Evolutionary conservation across 2,329 filamentous ascomycete species (phyloP), one percentile per base, ranked within the genome.

Genomic region (Botrytis fabae): DNA sequence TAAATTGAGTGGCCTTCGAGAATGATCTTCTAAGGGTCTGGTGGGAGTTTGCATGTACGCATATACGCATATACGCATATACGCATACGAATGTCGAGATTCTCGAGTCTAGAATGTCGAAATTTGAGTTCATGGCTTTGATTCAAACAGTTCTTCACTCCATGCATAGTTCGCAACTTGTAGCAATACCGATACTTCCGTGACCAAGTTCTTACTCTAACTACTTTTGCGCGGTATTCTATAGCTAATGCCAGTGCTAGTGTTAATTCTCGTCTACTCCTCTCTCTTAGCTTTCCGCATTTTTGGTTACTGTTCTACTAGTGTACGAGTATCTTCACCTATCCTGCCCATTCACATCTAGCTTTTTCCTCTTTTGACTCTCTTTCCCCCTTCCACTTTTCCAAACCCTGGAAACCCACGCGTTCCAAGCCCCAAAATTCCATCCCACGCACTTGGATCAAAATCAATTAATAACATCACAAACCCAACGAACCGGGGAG

Each of bases 401-500:
- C 25, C 35, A 62, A n/a, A 42, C 60, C 60, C 25, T 25, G 38
- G 35, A n/a, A 40, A 40, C 35, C 35, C 60, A 62, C 60, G 38
- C n/a, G 51, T 28, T 57, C 60, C 60, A 40, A 62, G 60, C 35
- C 35, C 35, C 6, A 62, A 62, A 40, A n/a, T 32, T n/a, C 25
- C 38, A 62, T 62, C 25, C 60, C 60, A 62, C 60, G 22, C 38
- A 25, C 60, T 62, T 62, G 60, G 60, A 62, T 62, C 60, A 38
- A 42, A 62, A 62, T 62, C 35, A 62, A 62, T 62, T 40, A 40
- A 40, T 62, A 62, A 62, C 6, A 62, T 62, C 35, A 38, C 59
- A 61, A 61, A 61, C 59, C 35, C 59, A 62, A 62, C 60, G 14
- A 62, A n/a, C 60, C 60, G 60, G 60, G 60, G 60, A 62, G n/a